These are phyloP conservation scores for Geosiphon pyriformis DNA, from an alignment of 192 early-diverging fungal species.

Conservation along the genomic window DNA sequence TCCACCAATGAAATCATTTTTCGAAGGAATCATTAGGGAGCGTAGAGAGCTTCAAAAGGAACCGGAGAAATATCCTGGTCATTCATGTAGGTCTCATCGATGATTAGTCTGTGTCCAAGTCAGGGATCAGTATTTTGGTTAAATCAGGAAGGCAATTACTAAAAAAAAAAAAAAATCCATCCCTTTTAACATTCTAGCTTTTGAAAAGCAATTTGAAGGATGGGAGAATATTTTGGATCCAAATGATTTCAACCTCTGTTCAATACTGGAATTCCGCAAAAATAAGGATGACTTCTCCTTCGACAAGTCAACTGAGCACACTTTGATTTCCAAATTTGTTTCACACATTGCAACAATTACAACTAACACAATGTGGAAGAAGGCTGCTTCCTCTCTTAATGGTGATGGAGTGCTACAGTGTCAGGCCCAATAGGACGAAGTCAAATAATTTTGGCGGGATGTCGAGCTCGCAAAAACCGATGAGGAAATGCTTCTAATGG, in stretches of 20 bases:
- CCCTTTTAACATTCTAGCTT: too few relatives aligned
- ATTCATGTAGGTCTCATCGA: too few relatives aligned
- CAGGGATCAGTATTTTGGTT: too few relatives aligned
- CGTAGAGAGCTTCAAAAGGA: conserved; percentile 1
- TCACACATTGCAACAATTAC: conserved; percentile 13
- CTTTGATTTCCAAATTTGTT: conserved; percentile 13
- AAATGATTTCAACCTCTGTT: conserved; percentile 1
- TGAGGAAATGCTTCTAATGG: too few relatives aligned
- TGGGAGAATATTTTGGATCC: conserved; percentile 14
- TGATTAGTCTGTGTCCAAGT: too few relatives aligned
- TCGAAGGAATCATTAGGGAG: conserved; percentile 9
- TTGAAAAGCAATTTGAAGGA: conserved; percentile 1
- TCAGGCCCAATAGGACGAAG: too few relatives aligned
- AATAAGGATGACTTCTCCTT: conserved; percentile 12
- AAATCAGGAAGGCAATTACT: too few relatives aligned
- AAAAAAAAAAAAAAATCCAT: too few relatives aligned
- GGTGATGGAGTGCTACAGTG: conserved; percentile 8
- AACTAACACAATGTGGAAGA: conserved; percentile 10
- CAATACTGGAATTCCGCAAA: conserved; percentile 10
- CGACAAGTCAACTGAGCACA: conserved; percentile 4
- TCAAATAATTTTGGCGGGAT: too few relatives aligned
- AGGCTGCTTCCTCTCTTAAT: conserved; percentile 8
- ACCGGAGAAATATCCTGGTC: too few relatives aligned
- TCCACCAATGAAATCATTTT: conserved; percentile 11
- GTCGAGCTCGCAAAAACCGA: too few relatives aligned